Evolutionary conservation across 2,329 filamentous ascomycete species (phyloP).

Genomic region (Colletotrichum sp.): DNA sequence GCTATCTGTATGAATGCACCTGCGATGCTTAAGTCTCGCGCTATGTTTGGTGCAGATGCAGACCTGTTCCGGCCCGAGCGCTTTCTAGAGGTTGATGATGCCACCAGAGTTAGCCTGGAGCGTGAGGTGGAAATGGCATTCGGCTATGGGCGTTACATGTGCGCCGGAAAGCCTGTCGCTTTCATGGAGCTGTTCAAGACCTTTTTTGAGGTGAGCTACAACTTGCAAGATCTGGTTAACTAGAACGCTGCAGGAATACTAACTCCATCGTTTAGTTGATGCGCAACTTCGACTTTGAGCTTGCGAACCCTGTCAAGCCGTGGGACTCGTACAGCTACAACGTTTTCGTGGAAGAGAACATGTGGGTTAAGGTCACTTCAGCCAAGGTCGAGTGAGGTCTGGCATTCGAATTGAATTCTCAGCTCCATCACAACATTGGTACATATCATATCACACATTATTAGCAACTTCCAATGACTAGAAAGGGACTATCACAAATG

Average conservation of each 20-base stretch:
- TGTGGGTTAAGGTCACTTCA: neutral
- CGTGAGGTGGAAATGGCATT: slow-evolving; percentile 55
- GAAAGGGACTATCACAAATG: neutral
- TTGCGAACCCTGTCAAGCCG: neutral
- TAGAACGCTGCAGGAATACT: neutral
- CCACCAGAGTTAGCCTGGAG: slow-evolving; percentile 39
- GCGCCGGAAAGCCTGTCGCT: slow-evolving; percentile 54
- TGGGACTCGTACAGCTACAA: neutral
- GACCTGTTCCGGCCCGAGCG: slow-evolving; percentile 53
- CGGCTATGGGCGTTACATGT: slow-evolving; percentile 53
- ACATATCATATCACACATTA: neutral
- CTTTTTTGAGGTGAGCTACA: slow-evolving; percentile 3
- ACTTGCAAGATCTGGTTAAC: neutral
- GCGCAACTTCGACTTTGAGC: slow-evolving; percentile 9
- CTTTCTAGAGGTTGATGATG: slow-evolving; percentile 46
- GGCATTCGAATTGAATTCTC: neutral
- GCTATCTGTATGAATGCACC: slow-evolving; percentile 45
- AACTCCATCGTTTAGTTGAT: neutral
- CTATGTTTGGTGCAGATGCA: slow-evolving; percentile 46
- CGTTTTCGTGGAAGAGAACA: neutral
- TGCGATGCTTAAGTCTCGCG: slow-evolving; percentile 44
- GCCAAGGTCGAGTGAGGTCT: neutral
- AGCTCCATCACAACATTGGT: neutral
- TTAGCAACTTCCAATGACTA: neutral
- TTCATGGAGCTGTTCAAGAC: slow-evolving; percentile 58